Evolutionary conservation across 2,329 filamentous ascomycete genomes (phyloP).

Genomic region (Ceratocystis colombiana): DNA sequence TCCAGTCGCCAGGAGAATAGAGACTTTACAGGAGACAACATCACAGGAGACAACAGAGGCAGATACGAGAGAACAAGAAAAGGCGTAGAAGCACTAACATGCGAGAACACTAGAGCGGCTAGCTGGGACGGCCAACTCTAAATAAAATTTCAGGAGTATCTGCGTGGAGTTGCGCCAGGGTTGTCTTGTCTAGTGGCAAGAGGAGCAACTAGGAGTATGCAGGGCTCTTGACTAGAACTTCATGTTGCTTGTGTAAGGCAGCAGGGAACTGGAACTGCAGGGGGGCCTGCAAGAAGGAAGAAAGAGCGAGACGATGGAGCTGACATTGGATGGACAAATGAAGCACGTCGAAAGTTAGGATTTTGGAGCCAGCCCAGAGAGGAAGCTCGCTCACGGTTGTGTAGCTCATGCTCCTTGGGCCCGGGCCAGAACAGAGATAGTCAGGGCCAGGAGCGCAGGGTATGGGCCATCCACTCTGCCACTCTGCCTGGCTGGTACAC

Average conservation of each 20-base stretch:
- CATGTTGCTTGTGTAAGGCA: not conserved
- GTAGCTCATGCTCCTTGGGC: not conserved
- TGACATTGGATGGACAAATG: conserved; percentile 2
- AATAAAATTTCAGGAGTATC: not conserved
- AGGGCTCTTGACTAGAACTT: not conserved
- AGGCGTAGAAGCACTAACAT: not conserved
- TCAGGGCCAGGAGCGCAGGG: not conserved
- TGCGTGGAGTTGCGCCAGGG: not conserved
- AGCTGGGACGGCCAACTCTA: conserved; percentile 5
- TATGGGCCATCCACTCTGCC: not conserved
- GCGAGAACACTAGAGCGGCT: not conserved
- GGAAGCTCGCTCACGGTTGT: not conserved
- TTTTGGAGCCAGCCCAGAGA: not conserved
- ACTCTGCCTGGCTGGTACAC: not conserved
- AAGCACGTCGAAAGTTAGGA: not conserved
- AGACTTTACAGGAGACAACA: not conserved
- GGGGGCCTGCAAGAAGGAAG: not conserved
- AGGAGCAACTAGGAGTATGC: not conserved
- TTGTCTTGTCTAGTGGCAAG: not conserved
- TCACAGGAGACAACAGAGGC: not conserved
- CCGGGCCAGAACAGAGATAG: not conserved
- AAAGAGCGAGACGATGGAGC: not conserved
- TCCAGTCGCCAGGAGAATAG: not conserved
- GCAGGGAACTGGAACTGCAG: not conserved
- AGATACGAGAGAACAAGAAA: conserved; percentile 4